Conservation (phyloP, 2,329 filamentous ascomycete species). For the Penicillium sp. region DNA sequence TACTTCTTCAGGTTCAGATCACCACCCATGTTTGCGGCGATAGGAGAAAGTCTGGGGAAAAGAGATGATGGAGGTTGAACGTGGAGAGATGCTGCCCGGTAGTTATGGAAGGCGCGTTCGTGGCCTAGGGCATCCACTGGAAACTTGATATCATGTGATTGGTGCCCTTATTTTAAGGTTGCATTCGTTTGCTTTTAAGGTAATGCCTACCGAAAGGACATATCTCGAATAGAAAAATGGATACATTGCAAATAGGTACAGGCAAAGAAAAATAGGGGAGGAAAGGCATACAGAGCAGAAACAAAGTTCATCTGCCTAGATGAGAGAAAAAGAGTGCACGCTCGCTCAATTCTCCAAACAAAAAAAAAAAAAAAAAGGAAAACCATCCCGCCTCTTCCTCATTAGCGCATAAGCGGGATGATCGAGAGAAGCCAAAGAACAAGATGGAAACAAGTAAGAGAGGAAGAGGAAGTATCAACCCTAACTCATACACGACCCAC, state of each 20-base stretch:
- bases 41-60: slow-evolving; percentile 15
- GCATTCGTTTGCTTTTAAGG: neutral
- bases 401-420: slow-evolving; percentile 23
- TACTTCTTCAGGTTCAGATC: slow-evolving; percentile 92
- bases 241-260: slow-evolving; percentile 22
- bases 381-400: slow-evolving; percentile 15
- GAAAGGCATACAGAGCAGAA: slow-evolving; percentile 9
- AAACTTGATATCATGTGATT: slow-evolving; percentile 4
- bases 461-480: slow-evolving; percentile 10
- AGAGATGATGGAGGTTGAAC: slow-evolving; percentile 1
- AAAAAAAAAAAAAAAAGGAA: slow-evolving; percentile 8
- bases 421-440: slow-evolving; percentile 8
- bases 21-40: slow-evolving; percentile 71
- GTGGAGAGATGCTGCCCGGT: slow-evolving; percentile 6
- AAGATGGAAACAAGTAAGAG: slow-evolving; percentile 1
- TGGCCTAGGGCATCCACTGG: neutral
- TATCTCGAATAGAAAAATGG: neutral
- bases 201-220: neutral
- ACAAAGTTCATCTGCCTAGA: slow-evolving; percentile 15
- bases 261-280: slow-evolving; percentile 8
- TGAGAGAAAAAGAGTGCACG: slow-evolving; percentile 20
- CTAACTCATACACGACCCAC: slow-evolving; percentile 20
- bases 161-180: neutral
- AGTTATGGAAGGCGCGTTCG: neutral
- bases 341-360: slow-evolving; percentile 25